Percentiles rank a stretch among this genome's conserved stretches.
Conservation (phyloP, 345 rosid species). For the Lagerstroemia speciosa region DNA sequence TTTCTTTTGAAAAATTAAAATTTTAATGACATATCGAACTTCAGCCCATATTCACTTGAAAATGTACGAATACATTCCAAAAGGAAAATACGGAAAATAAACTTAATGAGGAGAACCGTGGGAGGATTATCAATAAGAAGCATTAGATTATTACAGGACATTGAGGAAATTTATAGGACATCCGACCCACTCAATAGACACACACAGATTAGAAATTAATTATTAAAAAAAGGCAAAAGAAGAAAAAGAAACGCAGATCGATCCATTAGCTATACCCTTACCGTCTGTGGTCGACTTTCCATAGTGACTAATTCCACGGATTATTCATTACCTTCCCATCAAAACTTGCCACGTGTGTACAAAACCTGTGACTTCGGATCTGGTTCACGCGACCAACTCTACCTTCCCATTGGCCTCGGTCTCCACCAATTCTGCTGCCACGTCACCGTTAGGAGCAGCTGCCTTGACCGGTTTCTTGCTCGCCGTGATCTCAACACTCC, state of each 20-base stretch:
- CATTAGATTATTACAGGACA: neutral
- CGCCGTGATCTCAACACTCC: conserved; percentile 8
- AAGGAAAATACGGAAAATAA: too few species aligned
- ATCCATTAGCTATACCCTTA: too few species aligned
- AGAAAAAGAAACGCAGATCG: too few species aligned
- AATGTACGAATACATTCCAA: too few species aligned
- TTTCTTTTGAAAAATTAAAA: too few species aligned
- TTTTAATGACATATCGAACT: too few species aligned
- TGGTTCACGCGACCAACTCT: neutral
- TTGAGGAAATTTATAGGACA: neutral
- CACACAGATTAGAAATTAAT: too few species aligned
- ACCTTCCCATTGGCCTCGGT: conserved; percentile 6
- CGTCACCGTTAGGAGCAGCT: neutral
- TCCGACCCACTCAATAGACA: neutral
- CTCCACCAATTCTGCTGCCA: neutral
- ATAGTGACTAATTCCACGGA: neutral
- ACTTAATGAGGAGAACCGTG: too few species aligned
- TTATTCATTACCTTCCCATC: neutral
- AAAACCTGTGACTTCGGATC: neutral
- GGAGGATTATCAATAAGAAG: too few species aligned
- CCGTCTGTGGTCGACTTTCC: too few species aligned
- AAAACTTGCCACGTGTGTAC: neutral
- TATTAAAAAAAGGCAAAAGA: too few species aligned
- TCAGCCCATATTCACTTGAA: too few species aligned
- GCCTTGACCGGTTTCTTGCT: neutral